phyloP scores from a whole-genome alignment of 495 filamentous ascomycete species.

The Bathelium albidoporum region DNA sequence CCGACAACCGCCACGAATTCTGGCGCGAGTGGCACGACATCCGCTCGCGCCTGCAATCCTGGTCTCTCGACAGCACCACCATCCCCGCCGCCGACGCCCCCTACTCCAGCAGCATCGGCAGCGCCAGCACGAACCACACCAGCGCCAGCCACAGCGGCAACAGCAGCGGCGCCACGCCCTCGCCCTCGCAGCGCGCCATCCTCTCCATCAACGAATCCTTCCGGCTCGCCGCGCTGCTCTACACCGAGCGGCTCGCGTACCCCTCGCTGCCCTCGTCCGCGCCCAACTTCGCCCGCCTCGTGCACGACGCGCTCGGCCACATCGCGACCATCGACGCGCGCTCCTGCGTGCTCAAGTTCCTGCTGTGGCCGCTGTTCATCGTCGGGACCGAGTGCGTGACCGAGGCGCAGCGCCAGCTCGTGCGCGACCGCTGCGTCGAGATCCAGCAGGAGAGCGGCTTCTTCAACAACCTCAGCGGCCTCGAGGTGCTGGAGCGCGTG shows the following conservation, averaged over 20 bases:
- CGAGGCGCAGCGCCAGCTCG: slow-evolving; percentile 67
- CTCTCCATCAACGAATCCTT: slow-evolving; percentile 75
- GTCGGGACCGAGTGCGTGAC: slow-evolving; percentile 83
- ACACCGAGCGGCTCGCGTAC: slow-evolving; percentile 78
- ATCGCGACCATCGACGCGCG: slow-evolving; percentile 62
- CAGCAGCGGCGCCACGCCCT: slow-evolving; percentile 16
- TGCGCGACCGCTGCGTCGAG: slow-evolving; percentile 70
- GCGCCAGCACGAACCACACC: slow-evolving; percentile 12
- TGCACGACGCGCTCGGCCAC: slow-evolving; percentile 70
- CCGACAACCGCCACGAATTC: slow-evolving; percentile 53
- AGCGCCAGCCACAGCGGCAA: slow-evolving; percentile 23
- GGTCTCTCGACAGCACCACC: slow-evolving; percentile 56
- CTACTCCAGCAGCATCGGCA: no score
- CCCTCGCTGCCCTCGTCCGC: slow-evolving; percentile 64
- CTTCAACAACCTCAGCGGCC: slow-evolving; percentile 77
- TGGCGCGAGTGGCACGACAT: slow-evolving; percentile 81
- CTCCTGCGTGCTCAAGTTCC: slow-evolving; percentile 64
- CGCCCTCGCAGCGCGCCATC: slow-evolving; percentile 40
- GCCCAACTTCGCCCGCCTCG: slow-evolving; percentile 72
- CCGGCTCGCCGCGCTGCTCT: slow-evolving; percentile 78
- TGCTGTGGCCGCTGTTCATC: slow-evolving; percentile 92
- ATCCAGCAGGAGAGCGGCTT: slow-evolving; percentile 83
- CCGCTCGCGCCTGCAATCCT: slow-evolving; percentile 64
- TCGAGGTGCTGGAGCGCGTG: slow-evolving; percentile 76
- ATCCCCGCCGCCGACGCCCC: slow-evolving; percentile 33